Evolutionary conservation across 768 basidiomycete genomes (phyloP).

Genomic region (Botryobasidium botryosum): DNA sequence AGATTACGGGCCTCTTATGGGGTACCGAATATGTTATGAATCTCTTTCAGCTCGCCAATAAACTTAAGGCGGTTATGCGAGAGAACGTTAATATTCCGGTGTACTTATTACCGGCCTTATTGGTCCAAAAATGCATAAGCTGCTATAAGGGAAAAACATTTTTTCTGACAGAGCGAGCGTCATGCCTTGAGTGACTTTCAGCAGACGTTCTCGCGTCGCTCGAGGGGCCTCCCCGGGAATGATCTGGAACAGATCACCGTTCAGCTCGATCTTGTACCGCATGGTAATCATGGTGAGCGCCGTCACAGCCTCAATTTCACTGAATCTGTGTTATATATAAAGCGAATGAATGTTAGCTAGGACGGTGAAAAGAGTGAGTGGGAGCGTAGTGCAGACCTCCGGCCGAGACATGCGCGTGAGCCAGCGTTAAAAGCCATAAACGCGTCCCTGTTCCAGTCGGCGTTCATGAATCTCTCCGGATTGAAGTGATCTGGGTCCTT

Average conservation of each 20-base stretch:
- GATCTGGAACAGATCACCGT: neutral
- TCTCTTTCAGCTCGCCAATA: too few species aligned
- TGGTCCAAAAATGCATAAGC: too few species aligned
- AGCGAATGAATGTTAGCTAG: too few species aligned
- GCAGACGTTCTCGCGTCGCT: constrained; percentile 1
- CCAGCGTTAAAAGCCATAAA: constrained; percentile 6
- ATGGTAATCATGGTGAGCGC: neutral
- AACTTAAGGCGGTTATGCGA: too few species aligned
- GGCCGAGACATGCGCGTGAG: constrained; percentile 3
- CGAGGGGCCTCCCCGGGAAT: neutral
- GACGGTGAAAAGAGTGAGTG: too few species aligned
- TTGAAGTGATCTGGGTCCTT: neutral
- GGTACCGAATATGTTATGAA: too few species aligned
- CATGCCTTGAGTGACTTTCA: neutral
- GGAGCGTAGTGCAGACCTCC: neutral
- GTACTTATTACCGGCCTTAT: too few species aligned
- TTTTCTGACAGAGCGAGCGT: neutral
- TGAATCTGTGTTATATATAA: too few species aligned
- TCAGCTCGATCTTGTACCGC: neutral
- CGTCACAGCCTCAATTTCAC: constrained; percentile 5
- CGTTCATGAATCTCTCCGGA: constrained; percentile 4
- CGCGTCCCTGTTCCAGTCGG: constrained; percentile 5
- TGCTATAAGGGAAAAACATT: too few species aligned
- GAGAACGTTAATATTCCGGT: too few species aligned
- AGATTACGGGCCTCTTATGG: too few species aligned